Evolutionary conservation across 139 green algal species (phyloP).

Genomic region (Chlamydomonas sp.): DNA sequence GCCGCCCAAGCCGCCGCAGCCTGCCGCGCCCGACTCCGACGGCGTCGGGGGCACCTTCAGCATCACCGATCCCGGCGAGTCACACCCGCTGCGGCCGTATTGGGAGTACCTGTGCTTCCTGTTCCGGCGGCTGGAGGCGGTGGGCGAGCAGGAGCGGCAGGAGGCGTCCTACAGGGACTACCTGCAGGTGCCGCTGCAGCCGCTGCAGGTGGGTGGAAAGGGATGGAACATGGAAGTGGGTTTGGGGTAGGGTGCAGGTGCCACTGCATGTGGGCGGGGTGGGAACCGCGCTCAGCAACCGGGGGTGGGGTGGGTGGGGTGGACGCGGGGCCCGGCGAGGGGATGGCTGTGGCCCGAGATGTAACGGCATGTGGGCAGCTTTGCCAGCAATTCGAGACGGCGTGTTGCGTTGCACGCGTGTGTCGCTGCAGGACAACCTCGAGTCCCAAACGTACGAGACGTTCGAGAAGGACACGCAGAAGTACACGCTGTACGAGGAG

Average conservation of each 20-base stretch:
- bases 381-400: neutral
- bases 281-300: too few species aligned
- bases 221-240: neutral
- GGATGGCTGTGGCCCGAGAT: neutral
- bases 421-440: conserved; percentile 93
- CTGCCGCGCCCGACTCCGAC: conserved; percentile 4
- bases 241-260: too few species aligned
- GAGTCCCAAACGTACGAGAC: conserved; percentile 97
- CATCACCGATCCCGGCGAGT: conserved; percentile 56
- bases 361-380: neutral
- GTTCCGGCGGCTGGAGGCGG: conserved; percentile 72
- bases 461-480: conserved; percentile 95
- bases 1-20: conserved; percentile 16
- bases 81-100: conserved; percentile 77
- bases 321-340: neutral
- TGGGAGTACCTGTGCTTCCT: conserved; percentile 96
- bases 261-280: too few species aligned
- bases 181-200: conserved; percentile 79
- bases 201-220: conserved; percentile 45
- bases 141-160: conserved; percentile 60
- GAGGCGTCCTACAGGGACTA: conserved; percentile 93
- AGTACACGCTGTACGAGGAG: conserved; percentile 94
- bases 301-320: neutral
- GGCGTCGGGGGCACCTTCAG: conserved; percentile 30
- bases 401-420: neutral